These are phyloP conservation scores for Pseudogymnoascus pannorum DNA, from an alignment of 2,329 filamentous ascomycete species.

Conservation along the genomic window DNA sequence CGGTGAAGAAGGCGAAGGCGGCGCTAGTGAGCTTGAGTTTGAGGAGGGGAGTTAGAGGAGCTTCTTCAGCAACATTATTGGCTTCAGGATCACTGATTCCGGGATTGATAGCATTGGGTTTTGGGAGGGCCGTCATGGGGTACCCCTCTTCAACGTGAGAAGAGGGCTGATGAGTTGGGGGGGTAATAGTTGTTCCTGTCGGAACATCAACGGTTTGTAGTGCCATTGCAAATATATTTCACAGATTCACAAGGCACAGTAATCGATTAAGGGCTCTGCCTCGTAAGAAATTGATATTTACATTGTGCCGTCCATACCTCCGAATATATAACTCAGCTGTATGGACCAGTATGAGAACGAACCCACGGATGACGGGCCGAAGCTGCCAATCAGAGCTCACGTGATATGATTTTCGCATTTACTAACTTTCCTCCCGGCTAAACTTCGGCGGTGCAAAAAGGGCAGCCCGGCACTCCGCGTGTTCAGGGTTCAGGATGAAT, in stretches of 20 bases:
- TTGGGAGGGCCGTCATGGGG: neutral
- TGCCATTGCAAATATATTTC: constrained; percentile 1
- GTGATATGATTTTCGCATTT: neutral
- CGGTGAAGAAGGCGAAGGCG: constrained; percentile 57
- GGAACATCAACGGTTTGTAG: neutral
- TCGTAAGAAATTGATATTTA: neutral
- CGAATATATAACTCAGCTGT: neutral
- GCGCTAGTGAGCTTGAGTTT: constrained; percentile 45
- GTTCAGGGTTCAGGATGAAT: neutral
- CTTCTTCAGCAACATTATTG: neutral
- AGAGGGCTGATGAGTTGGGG: neutral
- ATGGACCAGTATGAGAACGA: neutral
- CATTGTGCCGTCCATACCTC: constrained; percentile 1
- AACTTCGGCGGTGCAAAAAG: neutral
- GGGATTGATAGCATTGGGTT: neutral
- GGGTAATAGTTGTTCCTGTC: neutral
- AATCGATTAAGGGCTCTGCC: neutral
- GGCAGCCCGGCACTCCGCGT: neutral
- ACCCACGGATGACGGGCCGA: neutral
- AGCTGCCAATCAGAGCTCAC: neutral
- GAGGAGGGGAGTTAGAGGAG: neutral
- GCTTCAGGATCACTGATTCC: neutral
- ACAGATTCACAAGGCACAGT: neutral
- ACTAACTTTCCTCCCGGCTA: neutral
- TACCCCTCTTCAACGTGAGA: neutral